A percentile compares a stretch with the other conserved stretches of the same genome.
Conservation (phyloP, 208 protist genomes). For the Acanthamoeba triangularis region DNA sequence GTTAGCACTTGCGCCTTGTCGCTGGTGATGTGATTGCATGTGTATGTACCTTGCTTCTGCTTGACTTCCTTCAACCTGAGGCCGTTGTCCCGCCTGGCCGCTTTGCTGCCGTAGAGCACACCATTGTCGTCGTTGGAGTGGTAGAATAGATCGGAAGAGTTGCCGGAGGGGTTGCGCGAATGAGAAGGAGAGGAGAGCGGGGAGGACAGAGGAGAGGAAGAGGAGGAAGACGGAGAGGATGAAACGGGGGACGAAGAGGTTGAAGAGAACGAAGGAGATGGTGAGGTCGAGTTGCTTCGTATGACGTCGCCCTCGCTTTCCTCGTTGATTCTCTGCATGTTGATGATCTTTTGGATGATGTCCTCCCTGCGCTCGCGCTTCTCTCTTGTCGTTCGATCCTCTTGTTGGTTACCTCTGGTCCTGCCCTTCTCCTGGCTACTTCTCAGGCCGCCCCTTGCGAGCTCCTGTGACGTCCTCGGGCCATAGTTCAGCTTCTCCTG, state of each 20-base stretch:
- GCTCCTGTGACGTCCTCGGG: neutral
- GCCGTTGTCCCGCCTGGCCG: neutral
- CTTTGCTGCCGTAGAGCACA: neutral
- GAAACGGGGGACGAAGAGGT: neutral
- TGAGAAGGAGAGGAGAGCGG: constrained; percentile 15
- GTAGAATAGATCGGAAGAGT: constrained; percentile 10
- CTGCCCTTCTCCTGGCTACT: constrained; percentile 3
- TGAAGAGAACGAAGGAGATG: neutral
- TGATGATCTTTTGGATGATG: constrained; percentile 16
- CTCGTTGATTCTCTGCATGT: constrained; percentile 12
- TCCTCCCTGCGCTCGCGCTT: constrained; percentile 14
- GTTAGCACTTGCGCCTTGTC: neutral
- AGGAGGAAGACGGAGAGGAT: neutral
- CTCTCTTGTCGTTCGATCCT: neutral
- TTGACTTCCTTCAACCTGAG: neutral
- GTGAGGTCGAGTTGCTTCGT: constrained; percentile 1
- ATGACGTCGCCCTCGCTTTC: neutral
- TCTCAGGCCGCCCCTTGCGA: neutral
- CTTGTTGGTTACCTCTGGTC: neutral
- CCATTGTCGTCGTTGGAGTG: neutral
- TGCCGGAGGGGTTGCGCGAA: neutral
- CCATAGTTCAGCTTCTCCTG: constrained; percentile 3
- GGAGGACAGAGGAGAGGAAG: neutral
- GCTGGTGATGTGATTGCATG: too few species aligned
- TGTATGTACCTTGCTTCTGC: neutral